These are phyloP conservation scores for Solanum rostratum DNA, from an alignment of 257 asterid species.

Conservation along the genomic window DNA sequence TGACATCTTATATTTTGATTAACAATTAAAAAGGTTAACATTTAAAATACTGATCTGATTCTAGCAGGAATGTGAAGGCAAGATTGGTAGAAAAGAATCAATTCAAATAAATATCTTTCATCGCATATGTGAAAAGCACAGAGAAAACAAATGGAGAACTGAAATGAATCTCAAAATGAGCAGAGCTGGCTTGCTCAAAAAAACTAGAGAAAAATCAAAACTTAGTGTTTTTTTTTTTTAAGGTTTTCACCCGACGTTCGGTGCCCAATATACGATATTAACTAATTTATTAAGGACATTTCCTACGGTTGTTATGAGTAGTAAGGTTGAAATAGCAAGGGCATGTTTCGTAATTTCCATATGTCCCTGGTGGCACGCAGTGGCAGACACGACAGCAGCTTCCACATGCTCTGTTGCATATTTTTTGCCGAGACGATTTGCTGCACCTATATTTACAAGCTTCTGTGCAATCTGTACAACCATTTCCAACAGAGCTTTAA, in stretches of 20 bases:
- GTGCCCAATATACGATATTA: no score
- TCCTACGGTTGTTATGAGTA: constrained; percentile 9
- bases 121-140: no score
- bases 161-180: neutral
- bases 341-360: constrained; percentile 15
- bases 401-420: constrained; percentile 31
- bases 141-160: neutral
- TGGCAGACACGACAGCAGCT: constrained; percentile 16
- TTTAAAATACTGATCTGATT: no score
- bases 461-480: constrained; percentile 4
- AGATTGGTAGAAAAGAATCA: neutral
- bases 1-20: no score
- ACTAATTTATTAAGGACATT: constrained; percentile 3
- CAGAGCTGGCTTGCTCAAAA: no score
- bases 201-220: no score
- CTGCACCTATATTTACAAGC: constrained; percentile 9
- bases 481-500: neutral
- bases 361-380: constrained; percentile 26
- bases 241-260: no score
- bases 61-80: no score
- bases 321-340: constrained; percentile 18
- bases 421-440: constrained; percentile 7
- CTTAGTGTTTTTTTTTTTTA: no score
- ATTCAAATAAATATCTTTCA: neutral
- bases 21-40: no score